Conservation (phyloP, 108 stramenopile species). For the Conticribra weissflogii region DNA sequence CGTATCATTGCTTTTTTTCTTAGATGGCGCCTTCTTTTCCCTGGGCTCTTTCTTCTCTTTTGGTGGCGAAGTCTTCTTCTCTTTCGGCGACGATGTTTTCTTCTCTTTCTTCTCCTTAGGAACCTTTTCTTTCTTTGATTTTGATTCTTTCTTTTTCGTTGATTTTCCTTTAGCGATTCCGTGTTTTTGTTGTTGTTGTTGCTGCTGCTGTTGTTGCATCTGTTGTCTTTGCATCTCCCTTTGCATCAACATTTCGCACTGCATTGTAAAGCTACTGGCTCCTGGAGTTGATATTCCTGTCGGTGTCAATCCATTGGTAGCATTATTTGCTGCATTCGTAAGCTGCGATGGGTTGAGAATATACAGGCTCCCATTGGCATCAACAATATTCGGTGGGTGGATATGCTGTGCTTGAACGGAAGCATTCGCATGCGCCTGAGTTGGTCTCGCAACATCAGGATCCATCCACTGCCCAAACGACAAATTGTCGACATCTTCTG, state of each 20-base stretch:
- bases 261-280: slow-evolving; percentile 12
- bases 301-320: slow-evolving; percentile 1
- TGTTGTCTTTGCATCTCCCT: slow-evolving; percentile 22
- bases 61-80: slow-evolving; percentile 46
- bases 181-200: slow-evolving; percentile 14
- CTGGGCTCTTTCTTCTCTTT: slow-evolving; percentile 58
- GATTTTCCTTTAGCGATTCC: too few species aligned
- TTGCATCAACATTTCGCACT: slow-evolving; percentile 35
- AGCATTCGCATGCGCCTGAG: slow-evolving; percentile 18
- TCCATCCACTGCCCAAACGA: slow-evolving; percentile 80
- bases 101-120: slow-evolving; percentile 27
- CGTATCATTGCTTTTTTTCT: slow-evolving; percentile 29
- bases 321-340: not conserved
- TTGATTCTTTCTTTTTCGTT: slow-evolving; percentile 6
- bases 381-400: slow-evolving; percentile 9
- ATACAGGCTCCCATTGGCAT: slow-evolving; percentile 16
- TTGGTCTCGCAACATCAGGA: slow-evolving; percentile 12
- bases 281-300: not conserved
- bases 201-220: slow-evolving; percentile 33
- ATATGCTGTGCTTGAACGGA: not conserved
- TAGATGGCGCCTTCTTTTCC: slow-evolving; percentile 34
- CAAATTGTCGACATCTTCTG: slow-evolving; percentile 29
- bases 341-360: slow-evolving; percentile 3
- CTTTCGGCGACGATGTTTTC: slow-evolving; percentile 11
- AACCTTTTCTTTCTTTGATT: slow-evolving; percentile 14